phyloP scores from a whole-genome alignment of 2,329 filamentous ascomycete genomes.

The Fusarium clavum region DNA sequence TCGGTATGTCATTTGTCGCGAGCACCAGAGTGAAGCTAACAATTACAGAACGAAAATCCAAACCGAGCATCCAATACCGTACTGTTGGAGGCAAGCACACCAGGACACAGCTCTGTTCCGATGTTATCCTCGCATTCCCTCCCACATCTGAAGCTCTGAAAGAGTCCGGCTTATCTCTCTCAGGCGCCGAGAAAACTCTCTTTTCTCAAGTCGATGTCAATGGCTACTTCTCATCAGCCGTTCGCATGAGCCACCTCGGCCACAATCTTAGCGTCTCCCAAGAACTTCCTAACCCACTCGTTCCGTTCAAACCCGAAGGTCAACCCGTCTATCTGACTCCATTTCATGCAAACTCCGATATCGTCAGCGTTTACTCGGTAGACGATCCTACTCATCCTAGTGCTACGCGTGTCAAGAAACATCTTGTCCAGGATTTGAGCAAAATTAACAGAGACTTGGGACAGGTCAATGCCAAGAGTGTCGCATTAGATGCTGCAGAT shows the following conservation, averaged over 20 bases:
- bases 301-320: not conserved
- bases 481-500: not conserved
- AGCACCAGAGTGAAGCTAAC: not conserved
- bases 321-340: not conserved
- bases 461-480: not conserved
- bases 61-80: not conserved
- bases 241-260: not conserved
- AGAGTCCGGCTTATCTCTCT: not conserved
- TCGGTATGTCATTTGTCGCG: not conserved
- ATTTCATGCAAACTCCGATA: not conserved
- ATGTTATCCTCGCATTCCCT: not conserved
- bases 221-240: slow-evolving; percentile 2
- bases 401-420: not conserved
- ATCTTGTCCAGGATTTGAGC: not conserved
- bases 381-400: not conserved
- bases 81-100: not conserved
- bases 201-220: not conserved
- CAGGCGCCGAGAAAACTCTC: not conserved
- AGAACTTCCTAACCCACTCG: not conserved
- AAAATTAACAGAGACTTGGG: not conserved
- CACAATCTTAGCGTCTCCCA: not conserved
- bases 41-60: not conserved
- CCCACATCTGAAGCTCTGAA: not conserved
- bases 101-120: not conserved
- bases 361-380: not conserved